These are phyloP conservation scores for Aureobasidium uvarum DNA, from an alignment of 2,329 filamentous ascomycete species.

Conservation along the genomic window DNA sequence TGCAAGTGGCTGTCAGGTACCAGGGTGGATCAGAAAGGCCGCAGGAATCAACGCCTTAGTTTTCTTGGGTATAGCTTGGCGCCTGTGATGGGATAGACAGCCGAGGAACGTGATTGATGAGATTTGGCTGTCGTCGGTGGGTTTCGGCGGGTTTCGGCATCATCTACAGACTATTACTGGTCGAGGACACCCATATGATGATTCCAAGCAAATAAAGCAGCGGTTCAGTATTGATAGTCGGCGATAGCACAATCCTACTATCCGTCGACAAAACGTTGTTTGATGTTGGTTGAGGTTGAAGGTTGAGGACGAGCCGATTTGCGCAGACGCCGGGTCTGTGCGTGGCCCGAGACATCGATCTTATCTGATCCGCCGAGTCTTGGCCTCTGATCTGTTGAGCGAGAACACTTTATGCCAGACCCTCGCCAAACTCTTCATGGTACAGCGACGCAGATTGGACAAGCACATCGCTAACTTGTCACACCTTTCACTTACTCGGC, in stretches of 20 bases:
- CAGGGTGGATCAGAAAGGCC: background rate
- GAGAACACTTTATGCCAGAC: conserved; percentile 14
- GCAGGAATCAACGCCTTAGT: conserved; percentile 1
- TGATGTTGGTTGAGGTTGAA: background rate
- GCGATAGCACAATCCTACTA: background rate
- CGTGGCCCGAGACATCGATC: background rate
- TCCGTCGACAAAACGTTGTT: background rate
- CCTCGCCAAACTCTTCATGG: background rate
- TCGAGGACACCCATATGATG: too few relatives aligned
- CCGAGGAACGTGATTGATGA: conserved; percentile 12
- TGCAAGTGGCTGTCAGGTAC: conserved; percentile 14
- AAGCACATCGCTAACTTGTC: background rate
- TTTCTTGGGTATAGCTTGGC: conserved; percentile 15
- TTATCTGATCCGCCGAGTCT: conserved; percentile 13
- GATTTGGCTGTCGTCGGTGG: background rate
- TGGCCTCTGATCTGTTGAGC: background rate
- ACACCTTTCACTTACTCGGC: background rate
- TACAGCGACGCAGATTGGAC: too few relatives aligned
- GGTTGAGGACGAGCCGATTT: conserved; percentile 7
- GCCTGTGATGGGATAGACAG: conserved; percentile 12
- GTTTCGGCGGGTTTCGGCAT: background rate
- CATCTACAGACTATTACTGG: background rate
- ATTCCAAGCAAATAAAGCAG: conserved; percentile 17
- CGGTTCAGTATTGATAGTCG: conserved; percentile 13
- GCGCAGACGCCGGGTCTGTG: background rate